Evolutionary conservation across 2,329 filamentous ascomycete species (phyloP).

Genomic region (Colletotrichum tamarilloi): DNA sequence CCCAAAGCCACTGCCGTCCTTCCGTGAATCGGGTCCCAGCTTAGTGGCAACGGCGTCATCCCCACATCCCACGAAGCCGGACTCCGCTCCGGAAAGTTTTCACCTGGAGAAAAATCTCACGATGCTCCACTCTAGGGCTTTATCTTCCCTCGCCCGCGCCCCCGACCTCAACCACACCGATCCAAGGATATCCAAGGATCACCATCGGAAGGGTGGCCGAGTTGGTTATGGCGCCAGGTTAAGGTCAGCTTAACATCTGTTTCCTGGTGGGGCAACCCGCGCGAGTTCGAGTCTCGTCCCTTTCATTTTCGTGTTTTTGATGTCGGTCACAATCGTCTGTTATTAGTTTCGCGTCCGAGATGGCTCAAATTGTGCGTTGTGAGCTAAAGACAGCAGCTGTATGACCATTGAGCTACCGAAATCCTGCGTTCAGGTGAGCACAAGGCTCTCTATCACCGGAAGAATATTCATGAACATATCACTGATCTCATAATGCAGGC

Average conservation of each 20-base stretch:
- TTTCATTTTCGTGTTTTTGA: constrained; percentile 24
- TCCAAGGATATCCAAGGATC: neutral
- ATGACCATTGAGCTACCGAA: too few relatives aligned
- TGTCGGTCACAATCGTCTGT: neutral
- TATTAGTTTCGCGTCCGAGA: too few relatives aligned
- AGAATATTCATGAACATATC: too few relatives aligned
- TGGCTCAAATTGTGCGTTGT: too few relatives aligned
- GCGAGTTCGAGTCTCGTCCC: constrained; percentile 36
- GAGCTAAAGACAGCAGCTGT: too few relatives aligned
- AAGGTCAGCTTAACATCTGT: constrained; percentile 35
- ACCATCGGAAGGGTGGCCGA: constrained; percentile 32
- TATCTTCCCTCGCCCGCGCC: neutral
- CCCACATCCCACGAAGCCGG: neutral
- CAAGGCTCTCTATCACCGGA: too few relatives aligned
- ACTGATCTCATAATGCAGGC: too few relatives aligned
- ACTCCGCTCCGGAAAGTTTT: neutral
- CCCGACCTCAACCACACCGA: neutral
- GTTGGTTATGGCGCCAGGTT: constrained; percentile 37
- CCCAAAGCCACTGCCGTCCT: neutral
- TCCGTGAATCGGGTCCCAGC: neutral
- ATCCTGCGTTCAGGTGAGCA: too few relatives aligned
- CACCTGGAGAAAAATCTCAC: neutral
- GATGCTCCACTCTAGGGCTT: constrained; percentile 1
- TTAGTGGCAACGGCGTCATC: neutral
- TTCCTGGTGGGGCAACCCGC: constrained; percentile 36